Conservation (phyloP, 345 rosid species). For the Ailanthus altissimus region DNA sequence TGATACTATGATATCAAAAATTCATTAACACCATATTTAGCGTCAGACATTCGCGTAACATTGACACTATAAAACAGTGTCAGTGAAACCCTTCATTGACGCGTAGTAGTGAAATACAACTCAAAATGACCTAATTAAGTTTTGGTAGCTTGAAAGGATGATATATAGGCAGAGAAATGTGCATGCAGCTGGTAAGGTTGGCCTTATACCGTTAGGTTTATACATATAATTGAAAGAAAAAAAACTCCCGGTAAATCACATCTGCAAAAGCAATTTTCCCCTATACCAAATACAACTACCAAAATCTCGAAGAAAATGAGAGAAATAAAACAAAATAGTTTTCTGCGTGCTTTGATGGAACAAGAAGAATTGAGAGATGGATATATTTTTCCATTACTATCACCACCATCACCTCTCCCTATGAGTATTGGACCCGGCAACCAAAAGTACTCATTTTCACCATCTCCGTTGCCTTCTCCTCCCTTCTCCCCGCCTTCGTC, state of each 20-base stretch:
- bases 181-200: background rate
- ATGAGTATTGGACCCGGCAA: constrained; percentile 55
- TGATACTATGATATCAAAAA: too few relatives aligned
- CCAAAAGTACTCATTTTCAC: constrained; percentile 39
- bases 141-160: background rate
- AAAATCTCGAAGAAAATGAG: background rate
- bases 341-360: constrained; percentile 9
- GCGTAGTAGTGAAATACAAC: too few relatives aligned
- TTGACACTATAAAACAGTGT: too few relatives aligned
- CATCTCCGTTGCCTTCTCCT: constrained; percentile 49
- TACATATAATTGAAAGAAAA: background rate
- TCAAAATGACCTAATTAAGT: background rate
- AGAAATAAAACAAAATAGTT: background rate
- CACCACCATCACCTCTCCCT: constrained; percentile 66
- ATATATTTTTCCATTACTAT: constrained; percentile 33
- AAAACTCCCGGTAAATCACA: constrained; percentile 6
- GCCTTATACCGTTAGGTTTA: constrained; percentile 16
- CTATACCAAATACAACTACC: background rate
- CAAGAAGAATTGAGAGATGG: constrained; percentile 18
- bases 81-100: too few relatives aligned
- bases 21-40: too few relatives aligned
- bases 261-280: background rate
- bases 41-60: too few relatives aligned
- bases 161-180: background rate
- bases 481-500: constrained; percentile 46